Evolutionary conservation across 164 flowering plant genomes (phyloP).

Genomic region (Umbilicus rupestris): DNA sequence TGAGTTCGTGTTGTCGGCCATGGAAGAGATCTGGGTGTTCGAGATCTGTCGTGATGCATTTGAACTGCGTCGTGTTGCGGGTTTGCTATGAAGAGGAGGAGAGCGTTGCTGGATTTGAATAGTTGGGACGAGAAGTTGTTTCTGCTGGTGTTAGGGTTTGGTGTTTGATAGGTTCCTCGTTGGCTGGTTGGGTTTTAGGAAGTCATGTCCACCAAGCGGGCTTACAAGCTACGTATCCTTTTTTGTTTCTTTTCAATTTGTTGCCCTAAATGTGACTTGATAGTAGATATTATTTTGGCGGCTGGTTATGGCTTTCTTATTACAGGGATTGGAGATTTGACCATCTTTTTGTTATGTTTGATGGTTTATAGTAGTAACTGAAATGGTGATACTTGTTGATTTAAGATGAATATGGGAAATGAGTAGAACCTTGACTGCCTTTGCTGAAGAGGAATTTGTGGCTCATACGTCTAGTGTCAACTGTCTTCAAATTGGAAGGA

Average conservation of each 20-base stretch:
- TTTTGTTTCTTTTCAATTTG: not conserved
- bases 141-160: not conserved
- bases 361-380: not conserved
- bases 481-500: slow-evolving; percentile 90
- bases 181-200: not conserved
- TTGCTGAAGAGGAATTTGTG: slow-evolving; percentile 78
- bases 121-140: not conserved
- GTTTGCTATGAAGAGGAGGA: not conserved
- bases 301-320: no score
- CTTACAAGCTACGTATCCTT: slow-evolving; percentile 90
- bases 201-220: slow-evolving; percentile 67
- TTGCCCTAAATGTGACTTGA: not conserved
- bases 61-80: not conserved
- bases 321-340: not conserved
- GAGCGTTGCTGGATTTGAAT: not conserved
- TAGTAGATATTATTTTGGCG: not conserved
- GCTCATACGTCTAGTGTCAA: slow-evolving; percentile 88
- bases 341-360: not conserved
- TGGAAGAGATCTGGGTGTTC: not conserved
- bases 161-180: not conserved
- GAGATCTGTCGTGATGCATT: not conserved
- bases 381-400: not conserved
- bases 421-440: slow-evolving; percentile 25
- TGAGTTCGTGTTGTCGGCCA: not conserved
- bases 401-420: not conserved